Base-by-base conservation (phyloP, 2,329 filamentous ascomycete species). In the Cadophora malorum region DNA sequence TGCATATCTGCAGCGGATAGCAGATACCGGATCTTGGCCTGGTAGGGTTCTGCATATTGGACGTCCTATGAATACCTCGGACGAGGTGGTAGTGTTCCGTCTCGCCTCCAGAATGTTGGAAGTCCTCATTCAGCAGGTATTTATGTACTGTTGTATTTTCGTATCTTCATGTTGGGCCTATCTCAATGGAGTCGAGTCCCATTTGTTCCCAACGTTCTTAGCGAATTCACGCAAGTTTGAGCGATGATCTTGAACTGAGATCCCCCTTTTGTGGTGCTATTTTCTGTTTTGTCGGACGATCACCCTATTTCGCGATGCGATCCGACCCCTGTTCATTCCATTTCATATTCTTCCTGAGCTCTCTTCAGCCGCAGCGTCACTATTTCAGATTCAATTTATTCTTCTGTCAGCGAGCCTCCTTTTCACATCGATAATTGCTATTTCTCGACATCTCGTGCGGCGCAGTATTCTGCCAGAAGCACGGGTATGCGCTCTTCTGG, bases 21-120 rank as follows among this genome's bases (percentile, higher is more conserved):
- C 14, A 49, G 25, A 49, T 61, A 14, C 41, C 25, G 25, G 12
- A 31, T 31, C 45, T 28, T 28, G 28, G 28, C n/a, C 21, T 19
- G 16, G 21, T 19, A 31, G 23, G 53, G 14, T 8, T 49, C 12
- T 31, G 16, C 45, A 41, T 41, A n/a, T 41, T 16, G 31, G 10
- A 33, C 41, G 12, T 47, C 38, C 23, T 31, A 47, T 31, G 25
- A 45, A 28, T 49, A 31, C 23, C 58, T n/a, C 3, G 25, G 14
- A n/a, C 19, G 38, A 33, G 23, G 58, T 14, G 58, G 33, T 47
- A 47, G 12, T 28, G 31, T 60, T 28, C 56, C 35, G 35, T 19
- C 33, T 60, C 56, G 56, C 56, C n/a, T 60, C 56, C 56, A 47
- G 19, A 47, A 7, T 28, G 31, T 60, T 45, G 56, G 35, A 60